Evolutionary conservation across 129 eudicot genomes (phyloP).

Genomic region (Flaveria brownii): DNA sequence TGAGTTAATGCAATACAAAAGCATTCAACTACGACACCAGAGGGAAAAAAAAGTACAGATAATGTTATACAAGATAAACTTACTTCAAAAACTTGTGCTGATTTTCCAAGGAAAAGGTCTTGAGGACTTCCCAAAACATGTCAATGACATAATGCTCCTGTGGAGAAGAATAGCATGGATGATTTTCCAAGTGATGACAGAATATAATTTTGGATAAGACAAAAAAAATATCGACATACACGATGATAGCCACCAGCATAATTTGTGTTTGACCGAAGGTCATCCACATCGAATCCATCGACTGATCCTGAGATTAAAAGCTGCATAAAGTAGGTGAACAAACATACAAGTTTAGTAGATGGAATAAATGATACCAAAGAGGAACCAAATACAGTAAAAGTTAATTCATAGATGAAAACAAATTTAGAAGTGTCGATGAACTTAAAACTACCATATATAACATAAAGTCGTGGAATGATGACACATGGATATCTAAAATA

Average conservation of each 20-base stretch:
- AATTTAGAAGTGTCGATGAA: too few relatives aligned
- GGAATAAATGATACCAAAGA: neutral
- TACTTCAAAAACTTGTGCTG: constrained; percentile 92
- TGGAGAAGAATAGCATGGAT: constrained; percentile 22
- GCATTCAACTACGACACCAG: neutral
- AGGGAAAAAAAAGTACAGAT: neutral
- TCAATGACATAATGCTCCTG: constrained; percentile 98
- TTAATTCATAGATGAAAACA: too few relatives aligned
- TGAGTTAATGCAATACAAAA: too few relatives aligned
- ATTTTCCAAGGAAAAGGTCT: constrained; percentile 68
- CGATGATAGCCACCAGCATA: constrained; percentile 91
- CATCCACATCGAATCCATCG: constrained; percentile 76
- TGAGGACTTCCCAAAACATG: constrained; percentile 91
- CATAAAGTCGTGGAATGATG: too few relatives aligned
- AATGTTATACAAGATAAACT: constrained; percentile 33
- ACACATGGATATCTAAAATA: too few relatives aligned
- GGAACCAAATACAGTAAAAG: too few relatives aligned
- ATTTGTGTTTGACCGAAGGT: constrained; percentile 70
- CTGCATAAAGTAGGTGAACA: constrained; percentile 37
- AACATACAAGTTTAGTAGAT: neutral
- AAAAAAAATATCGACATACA: constrained; percentile 43
- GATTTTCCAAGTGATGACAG: neutral
- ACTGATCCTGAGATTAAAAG: constrained; percentile 93
- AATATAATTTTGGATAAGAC: too few relatives aligned
- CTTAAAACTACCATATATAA: too few relatives aligned